phyloP scores from a whole-genome alignment of 169 alveolate genomes.

The Plasmodium adleri region DNA sequence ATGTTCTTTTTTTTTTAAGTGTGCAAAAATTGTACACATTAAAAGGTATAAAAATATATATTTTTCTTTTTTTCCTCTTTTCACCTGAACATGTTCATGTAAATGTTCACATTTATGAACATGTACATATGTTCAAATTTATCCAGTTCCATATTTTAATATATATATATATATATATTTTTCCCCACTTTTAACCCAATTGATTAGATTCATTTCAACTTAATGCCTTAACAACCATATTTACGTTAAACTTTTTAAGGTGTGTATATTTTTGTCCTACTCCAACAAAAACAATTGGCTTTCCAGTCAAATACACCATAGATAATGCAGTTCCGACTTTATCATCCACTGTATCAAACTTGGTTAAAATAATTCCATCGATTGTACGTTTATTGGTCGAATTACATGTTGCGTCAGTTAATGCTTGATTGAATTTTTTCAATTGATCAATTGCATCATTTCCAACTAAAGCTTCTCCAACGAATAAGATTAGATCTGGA shows the following conservation, averaged over 20 bases:
- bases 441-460: slow-evolving; percentile 99
- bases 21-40: too few species aligned
- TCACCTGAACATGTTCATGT: too few species aligned
- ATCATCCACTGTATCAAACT: slow-evolving; percentile 99
- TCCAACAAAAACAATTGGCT: slow-evolving; percentile 99
- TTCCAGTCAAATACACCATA: slow-evolving; percentile 99
- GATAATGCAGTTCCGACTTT: slow-evolving; percentile 99
- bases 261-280: slow-evolving; percentile 99
- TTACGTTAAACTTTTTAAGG: slow-evolving; percentile 94
- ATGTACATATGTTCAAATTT: too few species aligned
- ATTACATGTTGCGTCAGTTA: slow-evolving; percentile 72
- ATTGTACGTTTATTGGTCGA: slow-evolving; percentile 92
- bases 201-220: not conserved
- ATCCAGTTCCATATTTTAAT: too few species aligned
- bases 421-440: slow-evolving; percentile 95
- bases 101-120: too few species aligned
- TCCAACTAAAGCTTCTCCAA: slow-evolving; percentile 99
- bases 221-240: slow-evolving; percentile 92
- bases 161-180: too few species aligned
- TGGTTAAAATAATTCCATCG: slow-evolving; percentile 99
- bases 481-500: slow-evolving; percentile 98
- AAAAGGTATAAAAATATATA: too few species aligned
- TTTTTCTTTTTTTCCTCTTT: too few species aligned
- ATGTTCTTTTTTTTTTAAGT: too few species aligned
- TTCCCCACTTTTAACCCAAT: not conserved